Conservation (phyloP, 106 monocot genomes). For the Hemerocallis citrina region DNA sequence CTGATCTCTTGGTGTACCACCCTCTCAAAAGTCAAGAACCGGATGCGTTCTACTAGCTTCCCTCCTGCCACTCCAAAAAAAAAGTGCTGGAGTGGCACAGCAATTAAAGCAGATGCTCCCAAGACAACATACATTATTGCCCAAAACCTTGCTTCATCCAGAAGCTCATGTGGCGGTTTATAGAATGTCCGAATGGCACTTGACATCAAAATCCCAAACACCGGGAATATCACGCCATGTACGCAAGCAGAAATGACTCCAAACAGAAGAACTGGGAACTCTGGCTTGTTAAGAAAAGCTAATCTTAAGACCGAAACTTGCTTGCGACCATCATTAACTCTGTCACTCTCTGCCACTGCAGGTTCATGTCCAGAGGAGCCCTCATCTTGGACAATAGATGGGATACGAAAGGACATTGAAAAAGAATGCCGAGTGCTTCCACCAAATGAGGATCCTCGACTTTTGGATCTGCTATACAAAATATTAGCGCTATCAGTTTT, state of each 20-base stretch:
- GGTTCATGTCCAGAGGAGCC: background rate
- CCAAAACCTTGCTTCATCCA: slow-evolving; percentile 55
- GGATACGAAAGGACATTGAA: slow-evolving; percentile 14
- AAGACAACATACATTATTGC: slow-evolving; percentile 36
- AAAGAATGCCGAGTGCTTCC: slow-evolving; percentile 23
- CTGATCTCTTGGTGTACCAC: slow-evolving; percentile 60
- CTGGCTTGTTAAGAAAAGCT: slow-evolving; percentile 59
- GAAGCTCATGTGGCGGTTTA: slow-evolving; percentile 35
- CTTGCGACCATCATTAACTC: background rate
- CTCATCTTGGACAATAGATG: slow-evolving; percentile 2
- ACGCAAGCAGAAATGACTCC: slow-evolving; percentile 39
- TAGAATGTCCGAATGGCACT: slow-evolving; percentile 55
- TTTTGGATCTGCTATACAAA: slow-evolving; percentile 19
- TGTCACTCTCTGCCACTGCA: background rate
- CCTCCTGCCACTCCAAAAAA: slow-evolving; percentile 62
- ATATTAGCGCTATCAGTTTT: slow-evolving; percentile 8
- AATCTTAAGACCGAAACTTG: slow-evolving; percentile 36
- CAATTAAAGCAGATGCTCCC: slow-evolving; percentile 18
- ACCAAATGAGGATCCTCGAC: slow-evolving; percentile 31
- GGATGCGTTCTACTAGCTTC: slow-evolving; percentile 48
- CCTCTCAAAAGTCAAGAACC: slow-evolving; percentile 43
- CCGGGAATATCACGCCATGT: slow-evolving; percentile 41
- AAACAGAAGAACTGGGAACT: slow-evolving; percentile 38
- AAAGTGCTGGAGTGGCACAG: slow-evolving; percentile 31
- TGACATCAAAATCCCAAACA: slow-evolving; percentile 56